Evolutionary conservation across 78 protist genomes (phyloP), one percentile per base, ranked within the genome.

Genomic region (Tieghemostelium lacteum): DNA sequence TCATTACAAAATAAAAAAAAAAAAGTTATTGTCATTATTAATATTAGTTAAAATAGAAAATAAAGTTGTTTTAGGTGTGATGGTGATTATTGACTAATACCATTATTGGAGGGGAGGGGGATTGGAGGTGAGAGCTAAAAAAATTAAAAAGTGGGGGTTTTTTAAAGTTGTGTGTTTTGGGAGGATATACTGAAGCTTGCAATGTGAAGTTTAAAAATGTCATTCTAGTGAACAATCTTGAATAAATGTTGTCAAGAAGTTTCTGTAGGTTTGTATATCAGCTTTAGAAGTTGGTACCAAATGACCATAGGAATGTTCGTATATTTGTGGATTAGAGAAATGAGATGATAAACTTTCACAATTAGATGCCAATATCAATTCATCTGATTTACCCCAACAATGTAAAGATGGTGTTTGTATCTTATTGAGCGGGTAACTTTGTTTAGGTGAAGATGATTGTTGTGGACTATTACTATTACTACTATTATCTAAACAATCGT

Each of bases 321-420:
- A 83, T 33, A 57, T 40, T 45, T 83, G 52, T 4, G 91, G 91
- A 40, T 66, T 20, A n/a, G 70, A 66, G 33, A 83, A 83, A 31
- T 83, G 91, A 58, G 37, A 78, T 60, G 91, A 83, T 17, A 83
- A 29, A 24, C 63, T 39, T 69, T 83, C 91, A 73, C 91, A 83
- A 31, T 83, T 83, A 61, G 91, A 39, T 8, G 91, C 77, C 0
- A 72, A 33, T 1, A 69, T 71, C 78, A 83, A 69, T 34, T 83
- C 91, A 60, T 83, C 91, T 0, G 91, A 58, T 24, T 83, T 83
- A 36, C 91, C 91, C 91, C 91, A 83, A 60, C 66, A 66, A 60
- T 83, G 91, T n/a, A 83, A 71, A 10, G 91, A 69, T 22, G 91
- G 91, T 40, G 67, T 83, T 10, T 55, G 28, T 39, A 83, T 83